Evolutionary conservation across 805 yeast genomes (phyloP).

Genomic region (Saccharomycopsis sp.): DNA sequence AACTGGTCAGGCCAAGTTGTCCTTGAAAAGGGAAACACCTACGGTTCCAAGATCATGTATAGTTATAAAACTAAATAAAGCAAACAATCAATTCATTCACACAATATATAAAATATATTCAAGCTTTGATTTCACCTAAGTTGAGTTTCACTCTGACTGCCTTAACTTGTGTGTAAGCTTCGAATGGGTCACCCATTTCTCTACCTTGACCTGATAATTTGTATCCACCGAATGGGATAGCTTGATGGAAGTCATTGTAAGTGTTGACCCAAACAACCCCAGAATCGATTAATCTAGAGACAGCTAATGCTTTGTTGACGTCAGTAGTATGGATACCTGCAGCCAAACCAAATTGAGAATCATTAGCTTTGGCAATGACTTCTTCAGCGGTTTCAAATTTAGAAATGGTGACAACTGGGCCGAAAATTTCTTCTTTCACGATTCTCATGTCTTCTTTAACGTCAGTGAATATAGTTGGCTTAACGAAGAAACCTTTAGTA

Average conservation of each 20-base stretch:
- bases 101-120: too few relatives aligned
- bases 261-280: slow-evolving; percentile 65
- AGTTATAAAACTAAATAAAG: too few relatives aligned
- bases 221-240: slow-evolving; percentile 68
- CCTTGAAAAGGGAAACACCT: slow-evolving; percentile 41
- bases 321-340: slow-evolving; percentile 57
- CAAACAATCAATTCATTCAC: too few relatives aligned
- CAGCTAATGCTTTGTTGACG: slow-evolving; percentile 47
- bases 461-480: slow-evolving; percentile 57
- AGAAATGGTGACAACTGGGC: slow-evolving; percentile 56
- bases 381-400: slow-evolving; percentile 55
- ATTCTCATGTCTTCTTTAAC: slow-evolving; percentile 44
- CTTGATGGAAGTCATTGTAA: slow-evolving; percentile 59
- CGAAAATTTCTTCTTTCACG: slow-evolving; percentile 58
- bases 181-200: slow-evolving; percentile 70
- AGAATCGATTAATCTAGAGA: slow-evolving; percentile 48
- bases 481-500: slow-evolving; percentile 51
- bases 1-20: slow-evolving; percentile 45
- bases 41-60: slow-evolving; percentile 39
- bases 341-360: slow-evolving; percentile 57
- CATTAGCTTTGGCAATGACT: slow-evolving; percentile 47
- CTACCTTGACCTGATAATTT: slow-evolving; percentile 64
- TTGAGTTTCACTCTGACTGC: slow-evolving; percentile 53
- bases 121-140: not conserved
- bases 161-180: slow-evolving; percentile 57